Conservation (phyloP, 176 grass and related monocot genomes). For the Bothriochloa decipiens region DNA sequence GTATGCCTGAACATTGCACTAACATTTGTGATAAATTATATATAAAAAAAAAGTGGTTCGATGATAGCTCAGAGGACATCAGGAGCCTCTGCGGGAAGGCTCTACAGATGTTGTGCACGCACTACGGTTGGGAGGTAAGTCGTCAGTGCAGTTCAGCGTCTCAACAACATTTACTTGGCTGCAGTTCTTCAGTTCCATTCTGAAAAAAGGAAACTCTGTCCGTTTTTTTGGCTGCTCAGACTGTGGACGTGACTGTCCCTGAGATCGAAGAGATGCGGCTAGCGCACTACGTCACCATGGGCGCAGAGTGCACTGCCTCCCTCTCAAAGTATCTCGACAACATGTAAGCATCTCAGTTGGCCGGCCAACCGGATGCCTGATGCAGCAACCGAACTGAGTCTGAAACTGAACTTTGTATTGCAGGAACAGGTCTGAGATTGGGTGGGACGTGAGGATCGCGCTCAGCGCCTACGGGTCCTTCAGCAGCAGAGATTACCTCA, state of each 20-base stretch:
- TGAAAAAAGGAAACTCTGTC: background rate
- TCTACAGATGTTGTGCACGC: constrained; percentile 48
- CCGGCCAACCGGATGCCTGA: too few species aligned
- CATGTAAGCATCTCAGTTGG: constrained; percentile 37
- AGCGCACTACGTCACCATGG: constrained; percentile 90
- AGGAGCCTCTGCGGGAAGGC: constrained; percentile 71
- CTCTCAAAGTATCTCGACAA: constrained; percentile 62
- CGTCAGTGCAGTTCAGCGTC: background rate
- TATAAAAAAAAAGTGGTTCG: constrained; percentile 73
- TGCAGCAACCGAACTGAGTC: background rate
- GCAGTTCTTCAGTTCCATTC: background rate
- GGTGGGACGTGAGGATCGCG: constrained; percentile 79
- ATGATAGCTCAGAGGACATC: constrained; percentile 71
- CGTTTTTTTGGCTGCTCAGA: constrained; percentile 32
- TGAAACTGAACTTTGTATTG: background rate
- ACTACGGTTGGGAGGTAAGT: constrained; percentile 85
- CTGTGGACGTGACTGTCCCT: constrained; percentile 67
- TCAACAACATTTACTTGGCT: background rate
- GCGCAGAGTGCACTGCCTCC: constrained; percentile 82
- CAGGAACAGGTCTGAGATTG: constrained; percentile 64
- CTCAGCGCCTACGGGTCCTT: constrained; percentile 78
- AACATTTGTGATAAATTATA: background rate
- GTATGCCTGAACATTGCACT: background rate
- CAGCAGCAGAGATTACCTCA: constrained; percentile 81
- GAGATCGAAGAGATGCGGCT: constrained; percentile 93